Percentiles rank a stretch among this genome's conserved stretches.
phyloP scores from a whole-genome alignment of 2,329 filamentous ascomycete genomes.

The Fusarium sp. region DNA sequence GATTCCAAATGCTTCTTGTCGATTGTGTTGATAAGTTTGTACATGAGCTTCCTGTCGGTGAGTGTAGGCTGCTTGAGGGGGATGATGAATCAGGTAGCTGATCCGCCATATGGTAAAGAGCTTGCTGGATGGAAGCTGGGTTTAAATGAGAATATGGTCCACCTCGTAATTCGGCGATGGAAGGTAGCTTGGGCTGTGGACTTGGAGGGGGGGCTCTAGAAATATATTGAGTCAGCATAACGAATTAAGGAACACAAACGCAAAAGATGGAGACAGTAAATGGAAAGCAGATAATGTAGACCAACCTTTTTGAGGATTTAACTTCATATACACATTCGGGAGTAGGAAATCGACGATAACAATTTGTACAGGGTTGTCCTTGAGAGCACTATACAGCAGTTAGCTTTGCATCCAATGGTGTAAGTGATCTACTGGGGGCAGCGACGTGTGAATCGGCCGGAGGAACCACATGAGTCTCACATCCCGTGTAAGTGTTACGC shows the following conservation, averaged over 20 bases:
- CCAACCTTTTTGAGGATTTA: constrained; percentile 42
- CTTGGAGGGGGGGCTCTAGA: constrained; percentile 15
- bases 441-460: not conserved
- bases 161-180: constrained; percentile 36
- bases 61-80: not conserved
- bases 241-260: not conserved
- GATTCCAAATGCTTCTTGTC: constrained; percentile 33
- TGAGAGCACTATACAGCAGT: constrained; percentile 61
- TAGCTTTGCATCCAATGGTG: not conserved
- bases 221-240: constrained; percentile 1
- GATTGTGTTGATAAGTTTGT: not conserved
- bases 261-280: too few species aligned
- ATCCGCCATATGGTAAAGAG: constrained; percentile 49
- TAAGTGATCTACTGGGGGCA: not conserved
- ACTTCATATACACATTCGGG: constrained; percentile 61
- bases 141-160: constrained; percentile 53
- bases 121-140: constrained; percentile 50
- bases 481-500: not conserved
- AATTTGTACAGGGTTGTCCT: constrained; percentile 65
- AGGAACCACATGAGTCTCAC: not conserved
- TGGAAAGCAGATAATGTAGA: not conserved
- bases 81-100: constrained; percentile 5
- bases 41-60: not conserved
- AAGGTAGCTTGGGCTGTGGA: constrained; percentile 23
- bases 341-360: constrained; percentile 62